A percentile compares a stretch with the other conserved stretches of the same genome.
These are phyloP conservation scores for Endoconidiophora polonica DNA, from an alignment of 2,329 filamentous ascomycete species.

Conservation along the genomic window DNA sequence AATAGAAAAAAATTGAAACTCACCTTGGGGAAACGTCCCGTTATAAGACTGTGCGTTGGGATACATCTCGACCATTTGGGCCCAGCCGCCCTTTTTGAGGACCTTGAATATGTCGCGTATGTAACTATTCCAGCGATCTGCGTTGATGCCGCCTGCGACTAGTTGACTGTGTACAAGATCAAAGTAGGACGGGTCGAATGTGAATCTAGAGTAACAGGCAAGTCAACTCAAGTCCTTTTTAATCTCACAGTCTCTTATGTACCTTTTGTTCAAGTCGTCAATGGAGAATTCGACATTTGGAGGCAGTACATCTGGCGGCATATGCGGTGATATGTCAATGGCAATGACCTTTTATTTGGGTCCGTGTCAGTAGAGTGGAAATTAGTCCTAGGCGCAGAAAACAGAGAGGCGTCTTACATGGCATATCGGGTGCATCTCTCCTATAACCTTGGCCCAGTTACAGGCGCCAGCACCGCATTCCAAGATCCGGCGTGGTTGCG, in stretches of 20 bases:
- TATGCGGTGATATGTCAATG: conserved; percentile 3
- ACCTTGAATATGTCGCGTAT: conserved; percentile 58
- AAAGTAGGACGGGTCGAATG: conserved; percentile 28
- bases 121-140: conserved; percentile 57
- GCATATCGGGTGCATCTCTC: background rate
- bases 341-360: background rate
- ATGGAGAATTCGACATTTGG: conserved; percentile 55
- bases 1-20: conserved; percentile 14
- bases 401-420: background rate
- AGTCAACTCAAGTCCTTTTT: too few relatives aligned
- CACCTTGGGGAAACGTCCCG: conserved; percentile 52
- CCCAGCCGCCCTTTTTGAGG: conserved; percentile 63
- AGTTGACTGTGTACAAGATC: conserved; percentile 70
- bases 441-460: conserved; percentile 3
- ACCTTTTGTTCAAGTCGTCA: conserved; percentile 53
- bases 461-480: conserved; percentile 11
- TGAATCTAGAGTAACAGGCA: too few relatives aligned
- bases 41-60: conserved; percentile 76
- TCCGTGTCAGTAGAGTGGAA: background rate
- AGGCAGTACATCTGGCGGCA: conserved; percentile 42
- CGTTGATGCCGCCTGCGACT: conserved; percentile 54
- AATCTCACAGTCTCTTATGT: conserved; percentile 15
- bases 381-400: background rate
- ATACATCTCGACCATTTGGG: conserved; percentile 78
- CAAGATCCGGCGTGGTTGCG: conserved; percentile 1